Base-by-base conservation (phyloP, 495 filamentous ascomycete species). In the Thozetella sp. region DNA sequence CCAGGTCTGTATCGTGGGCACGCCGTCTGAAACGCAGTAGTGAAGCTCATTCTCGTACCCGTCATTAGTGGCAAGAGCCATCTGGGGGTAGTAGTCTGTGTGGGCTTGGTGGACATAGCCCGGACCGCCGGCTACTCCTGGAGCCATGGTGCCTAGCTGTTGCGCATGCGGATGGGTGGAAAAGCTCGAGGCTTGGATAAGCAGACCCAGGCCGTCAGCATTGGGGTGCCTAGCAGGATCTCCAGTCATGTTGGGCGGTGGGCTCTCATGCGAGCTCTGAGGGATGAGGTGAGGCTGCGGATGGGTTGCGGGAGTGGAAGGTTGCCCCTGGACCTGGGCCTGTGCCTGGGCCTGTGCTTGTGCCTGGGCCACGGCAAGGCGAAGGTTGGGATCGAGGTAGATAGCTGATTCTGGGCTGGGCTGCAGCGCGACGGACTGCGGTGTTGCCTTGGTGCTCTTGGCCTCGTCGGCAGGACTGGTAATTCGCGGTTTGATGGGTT, bases 121-220 rank as follows among this genome's bases (percentile, higher is more conserved):
- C 15, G 30, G 30, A 6, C 30, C 30, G 6, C 6, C 30, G 30
- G 6, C 43, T 48, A n/a, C 4, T 11, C 10, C 43, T 19, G 12
- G 43, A 20, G 43, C 11, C 43, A 48, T 20, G 43, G 4, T 20
- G 6, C n/a, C 43, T n/a, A 48, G 12, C 43, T 48, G 43, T n/a
- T 48, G 43, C 43, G 54, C 30, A 26, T 53, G 27, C 17, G 61
- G 65, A 27, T 70, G 65, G 11, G 61, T 63, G 59, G 68, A 67
- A 17, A 73, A 73, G n/a, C 43, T 48, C 11, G 43, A 48, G 2
- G 71, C 69, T 48, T 68, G 60, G 48, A 73, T 60, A 11, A 73
- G 59, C 9, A 73, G 51, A 1, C 62, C 65, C 1, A 73, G 59
- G 2, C 67, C 69, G 34, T 72, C 65, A 11, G 65, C 43, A 20